These are phyloP conservation scores for Leishmania arabica DNA, from an alignment of 208 protist species.

Conservation along the genomic window DNA sequence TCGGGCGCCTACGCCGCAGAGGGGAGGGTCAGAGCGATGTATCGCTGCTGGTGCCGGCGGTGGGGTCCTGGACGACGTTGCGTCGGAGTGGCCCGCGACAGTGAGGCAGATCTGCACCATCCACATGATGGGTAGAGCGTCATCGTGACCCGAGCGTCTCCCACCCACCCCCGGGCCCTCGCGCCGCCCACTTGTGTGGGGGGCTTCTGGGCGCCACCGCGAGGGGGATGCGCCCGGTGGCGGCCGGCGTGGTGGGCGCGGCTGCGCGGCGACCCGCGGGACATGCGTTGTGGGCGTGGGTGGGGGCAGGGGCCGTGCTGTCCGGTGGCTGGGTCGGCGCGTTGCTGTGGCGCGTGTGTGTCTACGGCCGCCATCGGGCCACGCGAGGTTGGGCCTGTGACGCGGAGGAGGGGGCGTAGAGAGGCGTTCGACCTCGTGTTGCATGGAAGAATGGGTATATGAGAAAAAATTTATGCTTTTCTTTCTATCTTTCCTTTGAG, in stretches of 20 bases:
- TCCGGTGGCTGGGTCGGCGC: background rate
- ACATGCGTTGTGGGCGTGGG: background rate
- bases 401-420: background rate
- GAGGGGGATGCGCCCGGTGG: background rate
- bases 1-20: background rate
- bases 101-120: background rate
- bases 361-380: background rate
- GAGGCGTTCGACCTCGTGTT: background rate
- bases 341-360: background rate
- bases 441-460: background rate
- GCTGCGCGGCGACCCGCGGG: background rate
- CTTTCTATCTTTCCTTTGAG: background rate
- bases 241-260: background rate
- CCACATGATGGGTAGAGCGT: background rate
- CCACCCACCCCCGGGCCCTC: background rate
- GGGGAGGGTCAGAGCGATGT: background rate
- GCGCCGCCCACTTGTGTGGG: background rate
- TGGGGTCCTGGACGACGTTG: background rate
- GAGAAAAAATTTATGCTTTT: background rate
- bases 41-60: background rate
- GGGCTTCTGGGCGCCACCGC: background rate
- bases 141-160: background rate
- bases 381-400: background rate
- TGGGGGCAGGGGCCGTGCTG: background rate
- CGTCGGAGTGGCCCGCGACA: background rate